Base-by-base conservation (phyloP, 768 basidiomycete species). In the Fomitopsis pulvina region DNA sequence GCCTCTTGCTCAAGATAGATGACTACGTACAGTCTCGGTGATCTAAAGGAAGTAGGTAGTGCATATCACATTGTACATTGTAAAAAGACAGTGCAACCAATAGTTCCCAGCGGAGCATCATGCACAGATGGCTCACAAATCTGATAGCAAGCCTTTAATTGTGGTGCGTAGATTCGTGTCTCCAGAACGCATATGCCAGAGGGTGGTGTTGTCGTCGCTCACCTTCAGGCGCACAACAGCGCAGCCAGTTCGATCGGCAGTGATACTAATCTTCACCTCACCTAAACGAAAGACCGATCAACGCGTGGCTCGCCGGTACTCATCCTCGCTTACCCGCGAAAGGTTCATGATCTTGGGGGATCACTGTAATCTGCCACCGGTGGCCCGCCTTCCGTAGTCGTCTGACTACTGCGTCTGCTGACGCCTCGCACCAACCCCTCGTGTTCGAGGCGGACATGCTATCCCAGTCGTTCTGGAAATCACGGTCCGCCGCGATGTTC, bases 1-100 rank as follows among this genome's bases (percentile, higher is more conserved):
- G 93, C 57, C 69, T 99, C 59, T 68, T 99, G 63, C 68, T 99
- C 64, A 91, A 96, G 72, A 97, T 99, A 12, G 95, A 97, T 64
- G 95, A 92, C 61, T 92, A 90, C 59, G 87, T 90, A 53, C 87
- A 89, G 68, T 74, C 82, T 54, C 79, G 87, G 68, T 87, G 45
- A 18, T 44, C 27, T 25, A 9, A 29, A 27, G 43, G 22, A 10
- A 28, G 20, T 41, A 41, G 41, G 34, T 37, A 37, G 18, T 37
- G 34, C 34, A 48, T 24, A 40, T 40, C 48, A 45, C 52, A 48
- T 51, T 44, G 43, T 44, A 45, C 52, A 48, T 51, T 44, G 43
- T 44, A 44, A 44, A 27, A 22, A 8, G 25, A 22, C 47, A 48
- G 32, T 32, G 37, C 32, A 48, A 32, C 12, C n/a, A 37, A 37